Evolutionary conservation across 257 asterid species (phyloP), one percentile per base, ranked within the genome.

Genomic region (Ilex aquifolium): DNA sequence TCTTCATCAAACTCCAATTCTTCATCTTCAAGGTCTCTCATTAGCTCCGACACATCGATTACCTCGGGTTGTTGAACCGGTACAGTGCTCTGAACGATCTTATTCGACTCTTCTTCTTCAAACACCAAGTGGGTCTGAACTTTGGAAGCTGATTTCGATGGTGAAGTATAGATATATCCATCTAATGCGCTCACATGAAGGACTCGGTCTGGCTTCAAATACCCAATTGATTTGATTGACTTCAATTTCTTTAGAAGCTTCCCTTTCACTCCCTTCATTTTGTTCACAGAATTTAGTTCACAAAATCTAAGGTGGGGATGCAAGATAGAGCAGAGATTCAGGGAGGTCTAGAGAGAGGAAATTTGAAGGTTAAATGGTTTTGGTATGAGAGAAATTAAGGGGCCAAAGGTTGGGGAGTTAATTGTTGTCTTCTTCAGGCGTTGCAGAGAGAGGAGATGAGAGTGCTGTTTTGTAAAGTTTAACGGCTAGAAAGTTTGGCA

Each of bases 241-340:
- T 80, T 81, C 70, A 93, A 67, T 63, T 84, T 90, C 83, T 85
- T 93, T 48, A 93, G 63, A 4, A 90, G 76, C 78, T 84, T 93
- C 13, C 97, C 96, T 70, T 87, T 93, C 79, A 93, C 77, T 46
- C 76, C 75, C 77, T 75, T 87, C 97, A 90, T 93, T 66, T 57
- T 31, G 27, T 55, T 27, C 15, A 53, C 40, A 42, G 31, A 21
- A 69, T 30, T 55, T 27, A 13, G 57, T 16, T 30, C 32, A 32
- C 30, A 57, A 44, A 62, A 17, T 69, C 62, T 49, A 27, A 55
- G 16, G 44, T 11, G 56, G 62, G 69, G 56, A 31, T 51, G 15
- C 48, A 59, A 44, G 51, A 48, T 32, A 16, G 61, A 44, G 13
- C 57, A 44, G 16, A 50, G 42, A 31, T 32, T 53, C 17, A 55